Conservation (phyloP, 1,284 basidiomycete genomes). For the Vanrija pseudolonga region DNA sequence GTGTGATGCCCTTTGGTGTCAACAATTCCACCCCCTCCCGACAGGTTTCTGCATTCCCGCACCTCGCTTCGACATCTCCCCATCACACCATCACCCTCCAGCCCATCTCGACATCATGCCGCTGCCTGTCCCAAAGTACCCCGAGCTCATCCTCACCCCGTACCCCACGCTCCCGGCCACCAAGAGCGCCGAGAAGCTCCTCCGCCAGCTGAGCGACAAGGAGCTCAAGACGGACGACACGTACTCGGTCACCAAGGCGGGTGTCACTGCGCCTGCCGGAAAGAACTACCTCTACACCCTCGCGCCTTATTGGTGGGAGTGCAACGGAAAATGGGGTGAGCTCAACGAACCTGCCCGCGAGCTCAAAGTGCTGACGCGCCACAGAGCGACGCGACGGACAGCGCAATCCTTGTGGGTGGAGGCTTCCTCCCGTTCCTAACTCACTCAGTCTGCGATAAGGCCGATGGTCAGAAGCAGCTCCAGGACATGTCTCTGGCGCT, state of each 20-base stretch:
- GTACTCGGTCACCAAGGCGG: constrained; percentile 28
- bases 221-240: constrained; percentile 9
- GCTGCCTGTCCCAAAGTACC: constrained; percentile 17
- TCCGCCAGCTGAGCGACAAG: constrained; percentile 9
- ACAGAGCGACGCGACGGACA: constrained; percentile 33
- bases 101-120: neutral
- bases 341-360: neutral
- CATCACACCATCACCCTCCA: no score
- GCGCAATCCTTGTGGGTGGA: constrained; percentile 30
- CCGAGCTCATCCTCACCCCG: constrained; percentile 15
- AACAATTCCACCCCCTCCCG: no score
- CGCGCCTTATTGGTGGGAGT: constrained; percentile 35
- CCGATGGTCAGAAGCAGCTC: constrained; percentile 32
- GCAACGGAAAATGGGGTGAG: constrained; percentile 27
- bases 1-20: no score
- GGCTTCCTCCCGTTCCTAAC: neutral
- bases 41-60: no score
- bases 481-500: constrained; percentile 17
- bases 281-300: constrained; percentile 34
- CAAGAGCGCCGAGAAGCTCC: constrained; percentile 6
- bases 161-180: constrained; percentile 1
- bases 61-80: no score
- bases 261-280: constrained; percentile 17
- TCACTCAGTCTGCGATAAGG: constrained; percentile 22
- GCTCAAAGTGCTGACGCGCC: neutral